Conservation (phyloP, 2,329 filamentous ascomycete genomes). For the Fusarium subglutinans region DNA sequence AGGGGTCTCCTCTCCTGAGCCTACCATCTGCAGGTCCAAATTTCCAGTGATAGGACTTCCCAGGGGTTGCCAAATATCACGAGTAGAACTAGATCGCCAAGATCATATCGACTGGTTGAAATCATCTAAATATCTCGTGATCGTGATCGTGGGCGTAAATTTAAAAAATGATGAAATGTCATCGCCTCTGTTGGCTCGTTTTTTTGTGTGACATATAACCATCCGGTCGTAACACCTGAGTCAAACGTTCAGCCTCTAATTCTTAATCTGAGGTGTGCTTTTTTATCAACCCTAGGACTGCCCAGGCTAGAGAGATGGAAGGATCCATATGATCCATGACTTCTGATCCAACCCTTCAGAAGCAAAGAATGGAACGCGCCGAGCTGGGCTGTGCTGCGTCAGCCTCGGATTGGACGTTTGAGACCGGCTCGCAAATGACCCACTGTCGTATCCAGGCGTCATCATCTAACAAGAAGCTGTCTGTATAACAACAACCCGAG, state of each 20-base stretch:
- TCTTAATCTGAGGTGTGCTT: neutral
- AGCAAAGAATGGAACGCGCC: slow-evolving; percentile 30
- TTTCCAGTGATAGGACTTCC: slow-evolving; percentile 38
- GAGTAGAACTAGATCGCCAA: neutral
- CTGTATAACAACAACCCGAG: neutral
- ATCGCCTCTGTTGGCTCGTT: neutral
- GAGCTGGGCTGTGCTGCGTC: slow-evolving; percentile 29
- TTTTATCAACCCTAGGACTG: neutral
- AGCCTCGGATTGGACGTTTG: slow-evolving; percentile 24
- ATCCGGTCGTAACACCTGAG: neutral
- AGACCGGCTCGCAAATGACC: slow-evolving; percentile 20
- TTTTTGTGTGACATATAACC: neutral
- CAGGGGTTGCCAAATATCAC: slow-evolving; percentile 7
- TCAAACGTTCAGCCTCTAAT: neutral
- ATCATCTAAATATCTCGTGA: neutral
- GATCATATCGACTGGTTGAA: neutral
- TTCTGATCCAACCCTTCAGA: slow-evolving; percentile 26
- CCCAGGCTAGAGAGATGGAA: neutral
- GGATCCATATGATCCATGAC: slow-evolving; percentile 19
- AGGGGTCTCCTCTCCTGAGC: slow-evolving; percentile 35
- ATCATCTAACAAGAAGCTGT: slow-evolving; percentile 18
- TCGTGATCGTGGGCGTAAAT: neutral
- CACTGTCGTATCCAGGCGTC: slow-evolving; percentile 17
- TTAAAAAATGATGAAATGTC: neutral
- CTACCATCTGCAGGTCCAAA: slow-evolving; percentile 43